Conservation (phyloP, 2,329 filamentous ascomycete species). For the Albophoma yamanashiensis region DNA sequence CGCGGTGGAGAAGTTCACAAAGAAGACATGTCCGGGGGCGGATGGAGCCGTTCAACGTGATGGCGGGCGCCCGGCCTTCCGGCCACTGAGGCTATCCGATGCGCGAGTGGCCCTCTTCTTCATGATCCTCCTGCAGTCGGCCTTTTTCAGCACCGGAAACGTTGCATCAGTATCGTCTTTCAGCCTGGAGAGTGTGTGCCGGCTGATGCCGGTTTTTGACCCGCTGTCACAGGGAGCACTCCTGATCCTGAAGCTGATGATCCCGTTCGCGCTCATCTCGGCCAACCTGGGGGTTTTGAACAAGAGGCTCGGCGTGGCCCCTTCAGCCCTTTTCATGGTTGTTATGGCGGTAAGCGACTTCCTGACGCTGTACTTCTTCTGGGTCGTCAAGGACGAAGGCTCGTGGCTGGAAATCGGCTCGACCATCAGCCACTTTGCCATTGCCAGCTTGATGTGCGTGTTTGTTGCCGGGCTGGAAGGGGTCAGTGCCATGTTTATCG, state of each 20-base stretch:
- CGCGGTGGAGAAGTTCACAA: constrained; percentile 36
- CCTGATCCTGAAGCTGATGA: constrained; percentile 78
- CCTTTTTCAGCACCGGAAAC: constrained; percentile 95
- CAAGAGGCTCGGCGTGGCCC: constrained; percentile 69
- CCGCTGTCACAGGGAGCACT: constrained; percentile 86
- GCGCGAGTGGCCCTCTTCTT: constrained; percentile 87
- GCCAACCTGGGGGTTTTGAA: constrained; percentile 94
- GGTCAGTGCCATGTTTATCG: constrained; percentile 72
- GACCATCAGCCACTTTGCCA: constrained; percentile 90
- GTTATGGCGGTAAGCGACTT: constrained; percentile 89
- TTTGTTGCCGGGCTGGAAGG: constrained; percentile 86
- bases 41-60: neutral
- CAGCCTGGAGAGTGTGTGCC: constrained; percentile 78
- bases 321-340: constrained; percentile 84
- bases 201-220: constrained; percentile 84
- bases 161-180: constrained; percentile 90
- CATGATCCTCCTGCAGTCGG: constrained; percentile 86
- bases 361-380: constrained; percentile 93
- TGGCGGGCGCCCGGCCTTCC: constrained; percentile 23
- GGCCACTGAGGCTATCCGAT: constrained; percentile 71
- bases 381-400: constrained; percentile 91
- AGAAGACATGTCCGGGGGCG: constrained; percentile 2
- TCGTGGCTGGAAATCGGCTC: constrained; percentile 97
- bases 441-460: constrained; percentile 78
- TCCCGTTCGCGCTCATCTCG: constrained; percentile 86